Conservation (phyloP, 2,329 filamentous ascomycete genomes). For the Colletotrichum horii region DNA sequence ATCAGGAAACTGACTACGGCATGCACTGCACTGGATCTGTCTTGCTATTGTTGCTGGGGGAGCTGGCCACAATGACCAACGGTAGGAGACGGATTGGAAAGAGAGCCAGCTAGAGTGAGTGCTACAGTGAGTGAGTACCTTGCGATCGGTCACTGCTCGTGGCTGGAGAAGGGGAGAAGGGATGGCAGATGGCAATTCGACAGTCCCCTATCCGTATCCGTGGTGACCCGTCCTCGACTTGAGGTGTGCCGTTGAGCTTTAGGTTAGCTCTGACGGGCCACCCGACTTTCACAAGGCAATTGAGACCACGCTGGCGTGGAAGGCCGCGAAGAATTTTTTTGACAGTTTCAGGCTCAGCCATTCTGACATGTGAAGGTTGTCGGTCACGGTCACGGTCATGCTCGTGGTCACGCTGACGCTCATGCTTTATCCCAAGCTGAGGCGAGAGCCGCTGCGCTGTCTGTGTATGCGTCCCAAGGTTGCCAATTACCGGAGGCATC, state of each 20-base stretch:
- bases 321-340: constrained; percentile 1
- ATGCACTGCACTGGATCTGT: neutral
- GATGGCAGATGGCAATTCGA: neutral
- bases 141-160: neutral
- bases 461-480: neutral
- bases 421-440: constrained; percentile 2
- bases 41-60: neutral
- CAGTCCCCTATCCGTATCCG: neutral
- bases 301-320: neutral
- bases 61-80: neutral
- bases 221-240: neutral
- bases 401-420: neutral
- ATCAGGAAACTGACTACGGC: neutral
- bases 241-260: neutral
- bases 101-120: neutral
- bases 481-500: neutral
- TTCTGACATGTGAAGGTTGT: constrained; percentile 18
- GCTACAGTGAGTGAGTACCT: neutral
- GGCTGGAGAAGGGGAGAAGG: neutral
- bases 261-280: neutral
- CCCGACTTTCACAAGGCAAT: constrained; percentile 13
- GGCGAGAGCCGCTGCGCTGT: neutral
- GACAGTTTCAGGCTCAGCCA: constrained; percentile 12
- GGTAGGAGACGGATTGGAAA: neutral
- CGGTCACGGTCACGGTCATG: neutral